Evolutionary conservation across 202 grass and related monocot genomes (phyloP), one percentile per base, ranked within the genome.

Genomic region (Setaria italica): DNA sequence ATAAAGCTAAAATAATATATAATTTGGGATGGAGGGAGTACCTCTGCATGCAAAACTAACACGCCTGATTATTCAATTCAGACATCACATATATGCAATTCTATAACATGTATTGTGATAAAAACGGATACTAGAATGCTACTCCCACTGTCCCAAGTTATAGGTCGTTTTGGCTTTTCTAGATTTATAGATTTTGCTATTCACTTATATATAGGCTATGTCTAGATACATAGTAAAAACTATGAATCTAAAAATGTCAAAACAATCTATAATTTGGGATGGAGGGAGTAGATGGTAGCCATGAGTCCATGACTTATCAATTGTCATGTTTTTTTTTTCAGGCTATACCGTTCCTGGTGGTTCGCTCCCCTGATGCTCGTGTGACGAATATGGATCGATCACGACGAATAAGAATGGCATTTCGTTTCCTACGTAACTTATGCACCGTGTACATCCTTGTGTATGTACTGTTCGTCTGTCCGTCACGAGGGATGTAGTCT

Each of bases 321-420:
- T 58, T 68, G 2, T n/a, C 39, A 20, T 46, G 3, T 2, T 33
- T 33, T 33, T 25, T 25, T 67, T 76, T 87, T 16, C 85, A 87
- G 70, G 78, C 78, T 87, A 82, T 19, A 70, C 3, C 14, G 71
- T 87, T 76, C 85, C 85, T 33, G 60, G 60, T 48, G 70, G 47
- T 32, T 47, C 50, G 50, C n/a, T 50, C 62, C 71, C 62, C 25
- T 87, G 42, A 55, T 82, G 59, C 50, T 39, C 5, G 32, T 70
- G 39, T 50, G 3, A 3, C 13, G 3, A 55, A 6, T 55, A 4
- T 63, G 46, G 11, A 46, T 39, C 70, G 37, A 53, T 43, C 76
- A 53, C 7, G 66, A 51, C 15, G 76, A 25, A 34, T 3, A 39
- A 46, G 34, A 6, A 50, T 67, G 25, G 9, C 30, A 67, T 56